phyloP scores from a whole-genome alignment of 345 rosid genomes.

The Hibiscus mutabilis region DNA sequence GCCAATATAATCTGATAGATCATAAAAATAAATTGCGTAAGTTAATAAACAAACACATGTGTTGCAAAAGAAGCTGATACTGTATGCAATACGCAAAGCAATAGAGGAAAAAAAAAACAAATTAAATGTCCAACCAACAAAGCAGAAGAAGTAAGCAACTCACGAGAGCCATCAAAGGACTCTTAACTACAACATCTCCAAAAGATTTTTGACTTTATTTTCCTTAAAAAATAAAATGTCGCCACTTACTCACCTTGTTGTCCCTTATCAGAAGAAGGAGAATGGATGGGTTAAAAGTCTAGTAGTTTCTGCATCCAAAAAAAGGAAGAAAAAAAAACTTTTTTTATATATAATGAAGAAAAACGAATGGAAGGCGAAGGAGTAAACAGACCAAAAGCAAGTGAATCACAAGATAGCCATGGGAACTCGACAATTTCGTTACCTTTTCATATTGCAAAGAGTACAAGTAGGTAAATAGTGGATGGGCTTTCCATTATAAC shows the following conservation, averaged over 20 bases:
- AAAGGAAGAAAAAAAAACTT: not conserved
- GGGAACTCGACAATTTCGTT: slow-evolving; percentile 28
- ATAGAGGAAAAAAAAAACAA: slow-evolving; percentile 6
- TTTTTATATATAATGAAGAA: not conserved
- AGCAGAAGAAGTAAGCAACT: slow-evolving; percentile 47
- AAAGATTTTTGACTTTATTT: slow-evolving; percentile 21
- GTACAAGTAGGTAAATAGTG: not conserved
- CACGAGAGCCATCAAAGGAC: slow-evolving; percentile 55
- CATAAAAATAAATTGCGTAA: not conserved
- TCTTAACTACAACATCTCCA: slow-evolving; percentile 35
- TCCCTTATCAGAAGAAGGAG: slow-evolving; percentile 27
- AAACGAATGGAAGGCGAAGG: not conserved
- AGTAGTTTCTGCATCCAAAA: slow-evolving; percentile 29
- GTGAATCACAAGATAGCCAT: slow-evolving; percentile 47
- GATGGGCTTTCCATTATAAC: not conserved
- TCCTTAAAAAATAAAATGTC: not conserved
- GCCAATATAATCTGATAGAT: slow-evolving; percentile 16
- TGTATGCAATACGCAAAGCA: slow-evolving; percentile 23
- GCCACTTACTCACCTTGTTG: slow-evolving; percentile 27
- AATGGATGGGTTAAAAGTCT: slow-evolving; percentile 27
- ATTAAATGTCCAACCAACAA: slow-evolving; percentile 64
- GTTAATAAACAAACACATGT: slow-evolving; percentile 21
- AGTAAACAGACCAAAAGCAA: slow-evolving; percentile 17
- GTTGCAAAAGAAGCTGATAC: slow-evolving; percentile 22
- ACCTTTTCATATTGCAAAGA: slow-evolving; percentile 17